These are phyloP conservation scores for Cajanus cajan DNA, from an alignment of 306 rosid genomes.

Conservation along the genomic window DNA sequence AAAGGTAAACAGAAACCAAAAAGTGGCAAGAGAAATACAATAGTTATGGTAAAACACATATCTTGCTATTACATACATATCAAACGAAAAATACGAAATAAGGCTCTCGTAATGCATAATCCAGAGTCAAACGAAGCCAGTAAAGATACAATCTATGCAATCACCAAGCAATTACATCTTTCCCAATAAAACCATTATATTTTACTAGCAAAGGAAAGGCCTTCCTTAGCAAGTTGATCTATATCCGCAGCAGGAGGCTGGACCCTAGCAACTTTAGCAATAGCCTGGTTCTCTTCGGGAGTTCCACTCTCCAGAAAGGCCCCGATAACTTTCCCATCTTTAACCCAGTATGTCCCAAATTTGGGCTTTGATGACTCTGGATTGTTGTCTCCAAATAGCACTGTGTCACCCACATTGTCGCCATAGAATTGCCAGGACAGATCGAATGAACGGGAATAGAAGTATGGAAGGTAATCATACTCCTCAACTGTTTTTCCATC, in stretches of 20 bases:
- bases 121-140: background rate
- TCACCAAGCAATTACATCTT: slow-evolving; percentile 21
- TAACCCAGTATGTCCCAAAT: slow-evolving; percentile 93
- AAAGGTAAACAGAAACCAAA: background rate
- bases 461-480: slow-evolving; percentile 96
- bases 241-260: slow-evolving; percentile 62
- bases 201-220: slow-evolving; percentile 81
- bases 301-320: slow-evolving; percentile 80
- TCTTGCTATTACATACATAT: background rate
- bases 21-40: background rate
- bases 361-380: slow-evolving; percentile 65
- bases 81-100: background rate
- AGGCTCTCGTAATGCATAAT: background rate
- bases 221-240: slow-evolving; percentile 72
- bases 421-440: slow-evolving; percentile 97
- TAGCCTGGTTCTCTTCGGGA: slow-evolving; percentile 86
- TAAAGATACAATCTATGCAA: slow-evolving; percentile 18
- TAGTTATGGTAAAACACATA: background rate
- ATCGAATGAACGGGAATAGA: slow-evolving; percentile 85
- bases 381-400: slow-evolving; percentile 81
- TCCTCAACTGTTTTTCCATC: slow-evolving; percentile 66
- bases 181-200: slow-evolving; percentile 27
- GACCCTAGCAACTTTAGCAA: slow-evolving; percentile 80
- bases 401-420: slow-evolving; percentile 87
- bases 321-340: slow-evolving; percentile 83